A percentile compares a stretch with the other conserved stretches of the same genome.
phyloP scores from a whole-genome alignment of 1,284 basidiomycete genomes.

The Ustilago xerochloae region DNA sequence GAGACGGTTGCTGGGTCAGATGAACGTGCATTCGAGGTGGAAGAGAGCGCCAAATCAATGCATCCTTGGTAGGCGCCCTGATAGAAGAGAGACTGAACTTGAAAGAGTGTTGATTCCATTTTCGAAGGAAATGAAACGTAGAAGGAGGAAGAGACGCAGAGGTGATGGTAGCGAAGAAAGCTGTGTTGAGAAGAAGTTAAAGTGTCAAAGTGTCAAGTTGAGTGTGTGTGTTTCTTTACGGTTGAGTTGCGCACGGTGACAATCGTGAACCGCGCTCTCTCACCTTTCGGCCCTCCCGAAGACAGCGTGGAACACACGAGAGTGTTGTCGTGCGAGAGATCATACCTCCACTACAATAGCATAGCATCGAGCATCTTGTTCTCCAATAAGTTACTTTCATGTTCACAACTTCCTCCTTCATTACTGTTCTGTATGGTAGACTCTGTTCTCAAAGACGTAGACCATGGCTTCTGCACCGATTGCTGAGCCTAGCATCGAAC shows the following conservation, averaged over 20 bases:
- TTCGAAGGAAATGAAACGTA: not conserved
- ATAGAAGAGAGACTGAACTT: conserved; percentile 65
- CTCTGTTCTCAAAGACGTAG: too few species aligned
- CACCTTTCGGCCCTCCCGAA: too few species aligned
- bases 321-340: conserved; percentile 28
- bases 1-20: conserved; percentile 37
- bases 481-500: not conserved
- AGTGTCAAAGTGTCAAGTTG: conserved; percentile 6
- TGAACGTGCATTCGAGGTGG: conserved; percentile 32
- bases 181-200: not conserved
- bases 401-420: not conserved
- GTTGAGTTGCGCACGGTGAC: conserved; percentile 12
- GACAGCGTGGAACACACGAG: conserved; percentile 2
- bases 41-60: conserved; percentile 52
- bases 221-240: not conserved
- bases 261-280: not conserved
- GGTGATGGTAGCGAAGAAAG: not conserved
- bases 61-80: conserved; percentile 64
- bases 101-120: conserved; percentile 54
- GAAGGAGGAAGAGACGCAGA: not conserved
- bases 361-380: too few species aligned
- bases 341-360: conserved; percentile 4
- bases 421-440: not conserved
- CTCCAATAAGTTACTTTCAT: too few species aligned
- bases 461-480: conserved; percentile 6